Conservation (phyloP, 257 asterid species). For the Anisodus tanguticus region DNA sequence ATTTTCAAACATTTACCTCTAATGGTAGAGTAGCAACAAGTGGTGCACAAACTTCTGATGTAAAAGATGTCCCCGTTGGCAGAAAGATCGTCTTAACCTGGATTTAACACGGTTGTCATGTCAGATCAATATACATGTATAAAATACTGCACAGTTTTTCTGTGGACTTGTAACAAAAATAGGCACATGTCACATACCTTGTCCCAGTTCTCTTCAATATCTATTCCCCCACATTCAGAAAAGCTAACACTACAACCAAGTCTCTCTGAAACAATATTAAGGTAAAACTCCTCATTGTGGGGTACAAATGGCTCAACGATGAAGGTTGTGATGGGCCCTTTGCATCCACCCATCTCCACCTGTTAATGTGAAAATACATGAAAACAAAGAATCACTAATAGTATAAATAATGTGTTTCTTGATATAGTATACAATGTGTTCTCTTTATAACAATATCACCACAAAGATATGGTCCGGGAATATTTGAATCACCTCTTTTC, state of each 20-base stretch:
- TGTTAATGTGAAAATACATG: constrained; percentile 36
- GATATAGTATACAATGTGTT: constrained; percentile 34
- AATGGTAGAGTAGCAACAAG: constrained; percentile 86
- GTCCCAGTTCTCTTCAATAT: constrained; percentile 96
- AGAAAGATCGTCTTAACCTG: constrained; percentile 80
- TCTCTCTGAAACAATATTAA: constrained; percentile 85
- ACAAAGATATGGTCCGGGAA: constrained; percentile 49
- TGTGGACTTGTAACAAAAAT: background rate
- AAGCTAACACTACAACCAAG: constrained; percentile 94
- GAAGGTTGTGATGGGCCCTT: constrained; percentile 88
- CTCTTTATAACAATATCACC: constrained; percentile 79
- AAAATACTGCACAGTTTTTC: background rate
- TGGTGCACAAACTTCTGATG: constrained; percentile 79
- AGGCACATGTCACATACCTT: constrained; percentile 51
- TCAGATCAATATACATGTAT: background rate
- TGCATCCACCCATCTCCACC: constrained; percentile 96
- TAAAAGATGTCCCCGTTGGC: constrained; percentile 67
- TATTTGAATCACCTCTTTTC: constrained; percentile 67
- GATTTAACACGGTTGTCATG: background rate
- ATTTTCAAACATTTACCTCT: constrained; percentile 57
- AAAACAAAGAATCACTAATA: background rate
- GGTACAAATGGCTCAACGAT: constrained; percentile 94
- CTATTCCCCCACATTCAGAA: constrained; percentile 93
- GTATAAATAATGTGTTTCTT: background rate
- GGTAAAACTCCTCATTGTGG: constrained; percentile 78